Conservation (phyloP, 257 asterid species). For the Solanum paucissectum region DNA sequence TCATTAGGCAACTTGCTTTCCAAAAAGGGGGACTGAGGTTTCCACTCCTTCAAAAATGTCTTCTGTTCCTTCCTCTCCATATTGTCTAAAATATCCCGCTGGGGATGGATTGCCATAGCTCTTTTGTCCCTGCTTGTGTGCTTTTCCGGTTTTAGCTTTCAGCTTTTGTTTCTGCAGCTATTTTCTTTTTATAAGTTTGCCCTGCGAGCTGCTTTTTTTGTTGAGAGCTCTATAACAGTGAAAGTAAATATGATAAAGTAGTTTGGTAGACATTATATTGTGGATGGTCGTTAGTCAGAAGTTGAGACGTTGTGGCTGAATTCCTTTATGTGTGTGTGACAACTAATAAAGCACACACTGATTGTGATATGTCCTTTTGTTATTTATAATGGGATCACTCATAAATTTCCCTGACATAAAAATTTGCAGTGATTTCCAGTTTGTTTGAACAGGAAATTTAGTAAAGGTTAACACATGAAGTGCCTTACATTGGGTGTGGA, state of each 20-base stretch:
- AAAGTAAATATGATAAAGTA: background rate
- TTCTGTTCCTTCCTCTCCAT: background rate
- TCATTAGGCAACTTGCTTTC: background rate
- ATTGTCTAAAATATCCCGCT: background rate
- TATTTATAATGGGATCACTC: background rate
- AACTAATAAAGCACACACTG: background rate
- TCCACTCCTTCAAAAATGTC: background rate
- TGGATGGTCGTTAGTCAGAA: background rate
- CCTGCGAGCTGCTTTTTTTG: background rate
- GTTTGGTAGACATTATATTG: background rate
- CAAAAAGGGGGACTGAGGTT: background rate
- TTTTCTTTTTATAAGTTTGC: background rate
- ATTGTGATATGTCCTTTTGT: background rate
- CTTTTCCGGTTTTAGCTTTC: background rate
- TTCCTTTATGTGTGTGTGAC: background rate
- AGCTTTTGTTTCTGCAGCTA: background rate
- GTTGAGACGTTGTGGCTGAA: background rate
- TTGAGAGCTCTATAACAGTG: background rate
- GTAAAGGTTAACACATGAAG: background rate
- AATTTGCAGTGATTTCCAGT: background rate
- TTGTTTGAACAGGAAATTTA: background rate
- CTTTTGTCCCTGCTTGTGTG: background rate
- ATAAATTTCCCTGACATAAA: background rate
- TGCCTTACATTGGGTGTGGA: background rate
- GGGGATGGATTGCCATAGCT: background rate